A percentile compares a stretch with the other conserved stretches of the same genome.
phyloP scores from a whole-genome alignment of 1,284 basidiomycete genomes.

The Chondrostereum purpureum region DNA sequence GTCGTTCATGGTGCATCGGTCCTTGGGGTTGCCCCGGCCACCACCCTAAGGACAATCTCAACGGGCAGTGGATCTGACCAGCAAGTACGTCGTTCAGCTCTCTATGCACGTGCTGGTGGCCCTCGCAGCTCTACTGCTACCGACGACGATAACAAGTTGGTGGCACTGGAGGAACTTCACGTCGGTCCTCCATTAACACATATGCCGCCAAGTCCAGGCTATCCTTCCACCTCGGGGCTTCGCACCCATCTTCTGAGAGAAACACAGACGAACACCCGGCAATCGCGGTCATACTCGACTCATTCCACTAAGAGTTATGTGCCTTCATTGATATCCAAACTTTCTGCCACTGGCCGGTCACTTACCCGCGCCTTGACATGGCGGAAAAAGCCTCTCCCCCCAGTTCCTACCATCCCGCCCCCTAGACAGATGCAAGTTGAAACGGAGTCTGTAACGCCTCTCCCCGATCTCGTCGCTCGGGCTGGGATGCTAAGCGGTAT shows the following conservation, averaged over 20 bases:
- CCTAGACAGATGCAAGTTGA: conserved; percentile 35
- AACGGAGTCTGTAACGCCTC: conserved; percentile 33
- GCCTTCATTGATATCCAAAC: conserved; percentile 42
- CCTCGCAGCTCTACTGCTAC: not conserved
- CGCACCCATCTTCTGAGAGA: conserved; percentile 17
- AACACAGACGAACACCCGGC: conserved; percentile 6
- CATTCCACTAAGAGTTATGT: conserved; percentile 40
- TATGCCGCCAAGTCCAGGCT: conserved; percentile 19
- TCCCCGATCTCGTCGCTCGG: conserved; percentile 47
- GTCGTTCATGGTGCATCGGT: conserved; percentile 18
- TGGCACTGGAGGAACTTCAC: conserved; percentile 3
- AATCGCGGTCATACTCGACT: conserved; percentile 31
- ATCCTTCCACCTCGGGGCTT: conserved; percentile 22
- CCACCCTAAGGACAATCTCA: conserved; percentile 2
- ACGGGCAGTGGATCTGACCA: not conserved
- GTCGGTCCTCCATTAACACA: conserved; percentile 8
- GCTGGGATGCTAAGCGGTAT: conserved; percentile 40
- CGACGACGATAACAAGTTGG: not conserved
- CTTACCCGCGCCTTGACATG: conserved; percentile 33
- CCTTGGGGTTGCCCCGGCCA: conserved; percentile 23
- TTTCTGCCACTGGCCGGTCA: conserved; percentile 32
- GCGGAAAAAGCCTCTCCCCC: conserved; percentile 48
- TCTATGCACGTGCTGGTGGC: not conserved
- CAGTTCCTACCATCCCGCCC: conserved; percentile 42
- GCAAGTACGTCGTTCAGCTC: not conserved